phyloP scores from a whole-genome alignment of 352 stramenopile genomes.

The Globisporangium orthogonon region DNA sequence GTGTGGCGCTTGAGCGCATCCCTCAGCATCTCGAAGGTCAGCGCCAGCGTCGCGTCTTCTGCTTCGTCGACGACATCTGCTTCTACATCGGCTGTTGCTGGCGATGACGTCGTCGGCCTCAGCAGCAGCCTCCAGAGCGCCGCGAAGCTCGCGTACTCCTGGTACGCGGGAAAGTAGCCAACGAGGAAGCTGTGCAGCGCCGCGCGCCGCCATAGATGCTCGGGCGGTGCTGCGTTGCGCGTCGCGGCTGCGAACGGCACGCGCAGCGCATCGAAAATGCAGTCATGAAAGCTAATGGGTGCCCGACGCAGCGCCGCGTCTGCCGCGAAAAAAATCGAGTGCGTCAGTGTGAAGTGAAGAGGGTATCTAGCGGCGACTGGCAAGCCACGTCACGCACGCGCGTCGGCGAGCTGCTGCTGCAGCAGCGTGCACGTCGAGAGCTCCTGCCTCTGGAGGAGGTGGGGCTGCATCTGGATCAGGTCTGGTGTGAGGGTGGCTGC shows the following conservation, averaged over 20 bases:
- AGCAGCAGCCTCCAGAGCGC: slow-evolving; percentile 19
- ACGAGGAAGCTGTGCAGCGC: slow-evolving; percentile 26
- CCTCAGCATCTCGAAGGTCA: slow-evolving; percentile 7
- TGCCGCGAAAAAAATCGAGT: not conserved
- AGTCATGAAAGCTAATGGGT: slow-evolving; percentile 26
- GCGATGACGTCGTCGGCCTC: not conserved
- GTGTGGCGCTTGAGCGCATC: slow-evolving; percentile 28
- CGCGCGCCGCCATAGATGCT: slow-evolving; percentile 15
- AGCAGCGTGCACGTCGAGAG: not conserved
- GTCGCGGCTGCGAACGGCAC: not conserved
- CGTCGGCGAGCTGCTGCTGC: slow-evolving; percentile 4
- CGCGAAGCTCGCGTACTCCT: slow-evolving; percentile 18
- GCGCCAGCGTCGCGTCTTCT: not conserved
- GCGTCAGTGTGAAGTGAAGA: not conserved
- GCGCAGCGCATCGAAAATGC: slow-evolving; percentile 28
- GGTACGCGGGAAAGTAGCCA: slow-evolving; percentile 32
- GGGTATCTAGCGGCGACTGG: not conserved
- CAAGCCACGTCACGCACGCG: slow-evolving; percentile 1
- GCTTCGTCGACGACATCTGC: not conserved
- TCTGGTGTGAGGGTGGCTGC: not conserved
- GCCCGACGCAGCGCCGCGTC: too few relatives aligned
- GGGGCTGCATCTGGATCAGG: not conserved
- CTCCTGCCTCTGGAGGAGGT: too few relatives aligned
- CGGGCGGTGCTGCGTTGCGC: slow-evolving; percentile 13
- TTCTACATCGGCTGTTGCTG: not conserved